Base-by-base conservation (phyloP, 1,139 yeast genomes). In the Ogataea hybrid region DNA sequence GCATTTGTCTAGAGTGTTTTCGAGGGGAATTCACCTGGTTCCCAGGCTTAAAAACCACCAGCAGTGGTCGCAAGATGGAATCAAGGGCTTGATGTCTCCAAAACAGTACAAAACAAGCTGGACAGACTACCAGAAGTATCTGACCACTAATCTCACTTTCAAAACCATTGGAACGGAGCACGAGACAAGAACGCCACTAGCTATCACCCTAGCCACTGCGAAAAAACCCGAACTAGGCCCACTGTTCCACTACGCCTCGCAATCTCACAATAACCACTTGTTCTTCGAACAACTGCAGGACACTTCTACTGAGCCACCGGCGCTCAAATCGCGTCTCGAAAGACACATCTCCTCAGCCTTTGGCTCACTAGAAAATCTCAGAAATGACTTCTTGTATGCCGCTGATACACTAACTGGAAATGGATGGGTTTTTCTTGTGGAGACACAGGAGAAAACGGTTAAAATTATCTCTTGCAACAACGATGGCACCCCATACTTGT, bases 341-440 rank as follows among this genome's bases (percentile, higher is more conserved):
- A 39, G 40, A 11, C 48, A 52, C 8, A 68, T 74, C 32, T 62
- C 63, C 18, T 45, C 58, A 28, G 51, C 59, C 16, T 75, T 67
- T 54, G 74, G 73, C 22, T 62, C 67, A 38, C 52, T 81, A 28
- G 84, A 78, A 22, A 74, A 69, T 44, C 79, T 77, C 65, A 77
- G 71, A 54, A 71, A 64, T 49, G 76, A 70, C 48, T 72, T 75
- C 50, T 68, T 72, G 63, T 76, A 58, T 56, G 72, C 73, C 35
- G 88, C 88, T 1, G 79, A 78, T 50, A 61, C 73, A 3, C 52
- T 74, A 32, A 55, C 61, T 30, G 92, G 92, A 37, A 85, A 81
- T 61, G 98, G 98, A 10, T 92, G 96, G 95, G 76, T 89, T 3
- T 92, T 86, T 62, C 69, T 92, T 36, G 84, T 88, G 25, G 97